Percentiles rank a stretch among this genome's conserved stretches.
These are phyloP conservation scores for Lasiodiplodia gonubiensis DNA, from an alignment of 2,329 filamentous ascomycete species.

Conservation along the genomic window DNA sequence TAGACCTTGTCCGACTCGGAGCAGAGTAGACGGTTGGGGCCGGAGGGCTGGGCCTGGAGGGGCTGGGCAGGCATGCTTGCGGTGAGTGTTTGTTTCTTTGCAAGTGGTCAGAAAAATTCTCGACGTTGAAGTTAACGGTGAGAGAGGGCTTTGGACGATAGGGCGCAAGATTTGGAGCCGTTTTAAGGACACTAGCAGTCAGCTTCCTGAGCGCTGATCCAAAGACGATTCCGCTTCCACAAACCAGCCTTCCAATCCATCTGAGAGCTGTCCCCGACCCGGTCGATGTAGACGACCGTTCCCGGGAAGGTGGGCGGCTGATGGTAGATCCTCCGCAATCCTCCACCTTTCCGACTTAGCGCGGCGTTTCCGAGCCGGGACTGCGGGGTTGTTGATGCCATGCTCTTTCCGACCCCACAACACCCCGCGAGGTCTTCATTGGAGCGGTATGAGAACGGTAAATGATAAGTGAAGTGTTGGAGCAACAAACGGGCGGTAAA, in stretches of 20 bases:
- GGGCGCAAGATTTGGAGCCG: not conserved
- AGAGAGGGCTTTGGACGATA: not conserved
- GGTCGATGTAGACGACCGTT: not conserved
- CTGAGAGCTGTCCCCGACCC: not conserved
- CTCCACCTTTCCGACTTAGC: constrained; percentile 1
- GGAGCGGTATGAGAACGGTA: no score
- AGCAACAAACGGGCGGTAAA: no score
- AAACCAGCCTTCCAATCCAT: no score
- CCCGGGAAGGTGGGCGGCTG: constrained; percentile 5
- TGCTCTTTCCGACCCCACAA: not conserved
- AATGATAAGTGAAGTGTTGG: no score
- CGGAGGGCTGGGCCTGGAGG: constrained; percentile 5
- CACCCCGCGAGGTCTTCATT: not conserved
- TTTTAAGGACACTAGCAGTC: not conserved
- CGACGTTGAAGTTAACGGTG: no score
- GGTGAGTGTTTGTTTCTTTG: not conserved
- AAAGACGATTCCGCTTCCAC: not conserved
- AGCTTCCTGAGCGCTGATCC: not conserved
- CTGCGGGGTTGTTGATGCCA: not conserved
- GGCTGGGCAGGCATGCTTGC: not conserved
- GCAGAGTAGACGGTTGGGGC: constrained; percentile 12
- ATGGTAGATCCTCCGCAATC: not conserved
- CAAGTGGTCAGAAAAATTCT: not conserved
- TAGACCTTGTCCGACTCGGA: constrained; percentile 27
- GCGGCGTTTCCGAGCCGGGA: constrained; percentile 4